These are phyloP conservation scores for Hydnum rufescens DNA, from an alignment of 768 basidiomycete genomes.

Conservation along the genomic window DNA sequence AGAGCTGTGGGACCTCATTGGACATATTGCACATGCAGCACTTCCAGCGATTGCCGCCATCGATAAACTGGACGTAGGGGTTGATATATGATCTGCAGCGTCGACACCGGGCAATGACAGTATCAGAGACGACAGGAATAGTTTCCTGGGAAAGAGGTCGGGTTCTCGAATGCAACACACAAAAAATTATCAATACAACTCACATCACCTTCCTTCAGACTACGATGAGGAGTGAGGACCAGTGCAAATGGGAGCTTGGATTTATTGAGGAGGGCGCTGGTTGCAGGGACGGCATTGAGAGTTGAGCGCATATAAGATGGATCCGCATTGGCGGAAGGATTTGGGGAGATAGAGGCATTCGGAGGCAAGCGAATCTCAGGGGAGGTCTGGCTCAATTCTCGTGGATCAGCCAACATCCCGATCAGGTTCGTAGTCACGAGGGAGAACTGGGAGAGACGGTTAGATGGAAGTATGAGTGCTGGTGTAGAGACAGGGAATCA, in stretches of 20 bases:
- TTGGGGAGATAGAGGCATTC: slow-evolving; percentile 58
- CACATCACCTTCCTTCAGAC: slow-evolving; percentile 44
- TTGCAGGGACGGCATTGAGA: slow-evolving; percentile 81
- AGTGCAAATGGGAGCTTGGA: slow-evolving; percentile 79
- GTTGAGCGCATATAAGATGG: slow-evolving; percentile 84
- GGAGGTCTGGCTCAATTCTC: slow-evolving; percentile 58
- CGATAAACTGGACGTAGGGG: slow-evolving; percentile 93
- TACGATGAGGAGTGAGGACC: slow-evolving; percentile 78
- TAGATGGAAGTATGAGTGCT: not conserved
- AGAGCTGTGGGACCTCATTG: slow-evolving; percentile 94
- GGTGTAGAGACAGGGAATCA: not conserved
- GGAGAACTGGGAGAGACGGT: slow-evolving; percentile 25
- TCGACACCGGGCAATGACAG: slow-evolving; percentile 87
- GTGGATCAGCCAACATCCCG: slow-evolving; percentile 80
- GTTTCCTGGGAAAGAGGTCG: slow-evolving; percentile 29
- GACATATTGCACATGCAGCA: slow-evolving; percentile 98
- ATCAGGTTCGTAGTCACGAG: slow-evolving; percentile 82
- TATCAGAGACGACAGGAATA: slow-evolving; percentile 82
- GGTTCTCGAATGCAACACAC: not conserved
- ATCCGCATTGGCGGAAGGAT: slow-evolving; percentile 67
- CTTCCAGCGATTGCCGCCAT: slow-evolving; percentile 95
- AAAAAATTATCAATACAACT: not conserved
- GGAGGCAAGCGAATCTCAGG: slow-evolving; percentile 83
- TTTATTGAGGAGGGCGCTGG: slow-evolving; percentile 70
- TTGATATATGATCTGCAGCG: slow-evolving; percentile 95